Evolutionary conservation across 345 rosid genomes (phyloP).

Genomic region (Murraya koenigii): DNA sequence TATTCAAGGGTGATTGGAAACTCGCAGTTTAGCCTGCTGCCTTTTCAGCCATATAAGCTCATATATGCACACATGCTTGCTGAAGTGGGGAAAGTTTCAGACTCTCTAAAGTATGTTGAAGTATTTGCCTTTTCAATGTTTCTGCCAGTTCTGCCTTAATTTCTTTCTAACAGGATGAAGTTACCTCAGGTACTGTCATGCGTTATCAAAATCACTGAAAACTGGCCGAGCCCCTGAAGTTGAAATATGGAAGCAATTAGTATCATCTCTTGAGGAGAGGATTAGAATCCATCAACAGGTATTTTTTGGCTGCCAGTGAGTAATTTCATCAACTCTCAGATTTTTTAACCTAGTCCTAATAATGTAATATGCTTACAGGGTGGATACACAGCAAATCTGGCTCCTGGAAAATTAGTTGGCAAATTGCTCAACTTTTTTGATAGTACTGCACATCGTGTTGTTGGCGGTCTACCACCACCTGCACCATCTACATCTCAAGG

Average conservation of each 20-base stretch:
- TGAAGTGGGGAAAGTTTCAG: constrained; percentile 94
- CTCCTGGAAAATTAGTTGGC: constrained; percentile 70
- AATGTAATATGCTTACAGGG: constrained; percentile 45
- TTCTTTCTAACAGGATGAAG: constrained; percentile 21
- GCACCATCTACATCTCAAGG: constrained; percentile 43
- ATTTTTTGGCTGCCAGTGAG: constrained; percentile 4
- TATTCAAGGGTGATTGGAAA: constrained; percentile 94
- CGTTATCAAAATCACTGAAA: constrained; percentile 60
- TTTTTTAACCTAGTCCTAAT: background rate
- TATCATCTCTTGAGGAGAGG: constrained; percentile 68
- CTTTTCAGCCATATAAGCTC: constrained; percentile 95
- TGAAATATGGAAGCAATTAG: constrained; percentile 63
- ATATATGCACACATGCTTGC: constrained; percentile 97
- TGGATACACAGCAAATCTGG: constrained; percentile 68
- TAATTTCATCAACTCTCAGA: background rate
- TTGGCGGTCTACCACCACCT: constrained; percentile 75
- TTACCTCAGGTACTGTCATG: constrained; percentile 71
- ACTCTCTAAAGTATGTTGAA: constrained; percentile 76
- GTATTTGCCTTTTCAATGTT: background rate
- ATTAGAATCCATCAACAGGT: constrained; percentile 76
- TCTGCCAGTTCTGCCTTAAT: constrained; percentile 17
- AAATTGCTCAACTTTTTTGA: constrained; percentile 77
- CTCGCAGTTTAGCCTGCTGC: constrained; percentile 81
- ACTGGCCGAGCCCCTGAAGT: constrained; percentile 67
- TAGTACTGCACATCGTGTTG: constrained; percentile 77